These are phyloP conservation scores for Erigeron philadelphicus DNA, from an alignment of 140 eudicot species.

Conservation along the genomic window DNA sequence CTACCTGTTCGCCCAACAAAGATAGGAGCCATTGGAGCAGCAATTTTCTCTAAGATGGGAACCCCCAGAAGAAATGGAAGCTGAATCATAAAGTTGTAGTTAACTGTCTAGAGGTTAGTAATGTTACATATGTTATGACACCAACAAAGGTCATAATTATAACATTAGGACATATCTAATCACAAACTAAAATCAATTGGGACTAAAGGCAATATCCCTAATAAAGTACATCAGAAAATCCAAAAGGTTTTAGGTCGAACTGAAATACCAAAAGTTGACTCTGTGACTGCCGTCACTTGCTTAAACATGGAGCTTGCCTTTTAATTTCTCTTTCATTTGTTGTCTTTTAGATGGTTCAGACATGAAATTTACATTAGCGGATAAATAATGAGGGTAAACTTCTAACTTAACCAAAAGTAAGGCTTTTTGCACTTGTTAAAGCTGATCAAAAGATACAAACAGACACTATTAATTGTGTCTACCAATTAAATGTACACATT, in stretches of 20 bases:
- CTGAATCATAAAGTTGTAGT: constrained; percentile 39
- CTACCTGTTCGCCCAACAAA: constrained; percentile 87
- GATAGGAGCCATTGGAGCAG: constrained; percentile 79
- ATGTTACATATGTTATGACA: neutral
- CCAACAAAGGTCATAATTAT: neutral
- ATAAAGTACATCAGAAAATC: neutral
- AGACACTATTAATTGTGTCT: neutral
- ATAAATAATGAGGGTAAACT: neutral
- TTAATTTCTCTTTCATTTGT: neutral
- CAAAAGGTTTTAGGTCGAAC: neutral
- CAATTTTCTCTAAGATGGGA: constrained; percentile 83
- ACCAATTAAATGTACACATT: neutral
- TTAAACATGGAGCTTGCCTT: neutral
- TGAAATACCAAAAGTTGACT: neutral
- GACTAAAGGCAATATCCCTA: neutral
- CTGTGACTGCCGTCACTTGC: neutral
- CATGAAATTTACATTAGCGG: neutral
- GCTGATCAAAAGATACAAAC: neutral
- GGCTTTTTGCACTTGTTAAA: neutral
- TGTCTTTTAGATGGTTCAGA: neutral
- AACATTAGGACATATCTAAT: neutral
- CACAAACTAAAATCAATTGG: neutral
- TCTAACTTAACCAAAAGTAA: neutral
- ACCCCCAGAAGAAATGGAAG: constrained; percentile 93
- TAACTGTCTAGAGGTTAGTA: constrained; percentile 28